Evolutionary conservation across 768 basidiomycete genomes (phyloP), one percentile per base, ranked within the genome.

Genomic region (Cubamyces lactineus): DNA sequence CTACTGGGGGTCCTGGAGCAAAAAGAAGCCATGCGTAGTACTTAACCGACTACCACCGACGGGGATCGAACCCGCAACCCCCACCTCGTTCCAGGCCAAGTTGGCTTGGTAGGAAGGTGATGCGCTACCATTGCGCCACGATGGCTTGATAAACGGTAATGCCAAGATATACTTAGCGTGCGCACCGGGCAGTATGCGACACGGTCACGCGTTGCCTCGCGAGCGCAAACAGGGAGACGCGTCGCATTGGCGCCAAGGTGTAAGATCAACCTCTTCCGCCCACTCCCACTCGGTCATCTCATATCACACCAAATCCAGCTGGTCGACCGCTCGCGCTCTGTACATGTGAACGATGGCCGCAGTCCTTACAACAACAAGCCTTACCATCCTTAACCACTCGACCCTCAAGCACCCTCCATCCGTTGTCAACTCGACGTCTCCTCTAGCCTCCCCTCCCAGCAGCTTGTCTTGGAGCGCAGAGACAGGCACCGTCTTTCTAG

Each of bases 381-480:
- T 64, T n/a, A 52, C 53, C 12, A 16, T 64, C 16, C 55, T 64
- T 11, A 83, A 88, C 46, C 73, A 82, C 1, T 53, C 75, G 2
- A 68, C 71, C 28, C 75, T 89, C 59, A 86, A 82, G 70, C 77
- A 75, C 34, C 66, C 62, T 72, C 52, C 75, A 77, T 21, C 68
- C 73, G 38, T 67, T 72, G 15, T 51, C 1, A 19, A 58, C 9
- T 46, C 64, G 2, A 52, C 66, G 19, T 57, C 49, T 28, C 15
- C 51, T 13, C 48, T 67, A n/a, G 21, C 59, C 49, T 57, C 57
- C 45, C 52, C 52, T 19, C 76, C 79, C 7, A 75, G 71, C 5
- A 72, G 82, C 24, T 77, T 77, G 59, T 70, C 77, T 16, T 91
- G 89, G 89, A 79, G 86, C 17, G 70, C 77, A 2, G 84, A 89